Conservation (phyloP, 768 basidiomycete genomes). For the Lenzites betulinus region DNA sequence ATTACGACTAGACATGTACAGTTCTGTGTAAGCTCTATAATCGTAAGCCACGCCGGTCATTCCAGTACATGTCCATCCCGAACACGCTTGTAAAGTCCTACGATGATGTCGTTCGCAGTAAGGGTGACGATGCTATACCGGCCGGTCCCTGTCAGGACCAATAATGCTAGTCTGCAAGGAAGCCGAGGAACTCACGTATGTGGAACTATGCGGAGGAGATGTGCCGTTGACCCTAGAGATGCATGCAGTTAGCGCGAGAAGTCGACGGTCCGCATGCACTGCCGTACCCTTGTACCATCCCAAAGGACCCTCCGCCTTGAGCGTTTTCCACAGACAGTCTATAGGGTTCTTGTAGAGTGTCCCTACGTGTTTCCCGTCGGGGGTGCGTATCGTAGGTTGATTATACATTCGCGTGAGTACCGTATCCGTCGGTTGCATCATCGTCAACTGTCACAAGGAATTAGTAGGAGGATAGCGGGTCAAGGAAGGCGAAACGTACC, state of each 20-base stretch:
- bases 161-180: slow-evolving; percentile 7
- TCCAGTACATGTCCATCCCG: slow-evolving; percentile 14
- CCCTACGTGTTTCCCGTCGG: slow-evolving; percentile 73
- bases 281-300: slow-evolving; percentile 91
- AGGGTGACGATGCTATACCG: slow-evolving; percentile 80
- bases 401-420: slow-evolving; percentile 96
- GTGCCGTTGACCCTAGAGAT: slow-evolving; percentile 80
- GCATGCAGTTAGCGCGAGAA: not conserved
- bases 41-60: too few species aligned
- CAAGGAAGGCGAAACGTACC: slow-evolving; percentile 47
- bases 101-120: slow-evolving; percentile 82
- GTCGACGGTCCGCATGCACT: slow-evolving; percentile 18
- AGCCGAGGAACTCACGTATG: slow-evolving; percentile 63
- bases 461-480: slow-evolving; percentile 1
- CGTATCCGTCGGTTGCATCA: slow-evolving; percentile 95
- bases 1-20: too few species aligned
- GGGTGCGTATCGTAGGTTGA: slow-evolving; percentile 76
- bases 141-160: not conserved
- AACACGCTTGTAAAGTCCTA: slow-evolving; percentile 58
- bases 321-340: slow-evolving; percentile 96
- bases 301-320: slow-evolving; percentile 81
- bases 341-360: slow-evolving; percentile 88
- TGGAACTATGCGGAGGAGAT: slow-evolving; percentile 90
- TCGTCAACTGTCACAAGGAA: slow-evolving; percentile 58
- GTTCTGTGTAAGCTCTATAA: too few species aligned